Evolutionary conservation across 257 asterid species (phyloP).

Genomic region (Cruciata laevipes): DNA sequence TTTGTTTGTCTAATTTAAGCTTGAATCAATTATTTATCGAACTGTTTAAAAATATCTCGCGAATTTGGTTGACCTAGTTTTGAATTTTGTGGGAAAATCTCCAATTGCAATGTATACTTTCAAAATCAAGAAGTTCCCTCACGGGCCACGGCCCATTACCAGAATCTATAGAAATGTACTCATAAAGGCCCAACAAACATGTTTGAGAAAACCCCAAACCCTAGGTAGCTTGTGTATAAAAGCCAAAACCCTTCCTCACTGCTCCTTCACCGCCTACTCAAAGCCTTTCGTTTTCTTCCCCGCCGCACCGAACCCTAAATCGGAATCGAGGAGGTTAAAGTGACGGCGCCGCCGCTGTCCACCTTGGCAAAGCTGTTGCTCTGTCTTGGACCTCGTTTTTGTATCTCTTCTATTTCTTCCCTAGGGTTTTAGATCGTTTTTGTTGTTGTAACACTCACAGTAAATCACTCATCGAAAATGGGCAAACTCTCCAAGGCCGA

Average conservation of each 20-base stretch:
- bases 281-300: not conserved
- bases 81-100: too few species aligned
- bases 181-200: not conserved
- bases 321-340: slow-evolving; percentile 51
- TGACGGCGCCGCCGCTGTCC: slow-evolving; percentile 74
- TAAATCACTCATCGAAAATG: slow-evolving; percentile 3
- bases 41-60: too few species aligned
- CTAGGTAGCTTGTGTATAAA: not conserved
- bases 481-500: slow-evolving; percentile 66
- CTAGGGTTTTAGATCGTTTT: slow-evolving; percentile 23
- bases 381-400: slow-evolving; percentile 78
- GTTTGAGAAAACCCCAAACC: not conserved
- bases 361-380: slow-evolving; percentile 54
- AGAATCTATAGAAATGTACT: too few species aligned
- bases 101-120: too few species aligned
- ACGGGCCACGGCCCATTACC: too few species aligned
- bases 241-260: not conserved
- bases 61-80: too few species aligned
- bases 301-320: not conserved
- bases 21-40: too few species aligned
- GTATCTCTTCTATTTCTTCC: slow-evolving; percentile 36
- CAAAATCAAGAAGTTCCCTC: too few species aligned
- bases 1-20: too few species aligned
- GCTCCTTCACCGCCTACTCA: not conserved
- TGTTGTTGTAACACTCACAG: not conserved